phyloP scores from a whole-genome alignment of 805 yeast genomes.

The Sporopachydermia lactativora region DNA sequence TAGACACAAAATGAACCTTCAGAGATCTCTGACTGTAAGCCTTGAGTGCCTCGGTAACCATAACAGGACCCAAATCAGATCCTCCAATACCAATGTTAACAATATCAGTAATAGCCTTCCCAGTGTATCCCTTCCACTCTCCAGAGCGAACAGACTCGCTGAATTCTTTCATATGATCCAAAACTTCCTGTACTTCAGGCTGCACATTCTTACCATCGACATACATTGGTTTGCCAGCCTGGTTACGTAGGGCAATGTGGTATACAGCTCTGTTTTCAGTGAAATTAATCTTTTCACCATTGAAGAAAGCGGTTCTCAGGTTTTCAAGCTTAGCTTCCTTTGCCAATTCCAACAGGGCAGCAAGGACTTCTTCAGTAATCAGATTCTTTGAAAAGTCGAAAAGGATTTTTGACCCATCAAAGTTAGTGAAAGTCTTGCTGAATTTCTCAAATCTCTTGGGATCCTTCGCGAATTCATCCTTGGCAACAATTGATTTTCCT shows the following conservation, averaged over 20 bases:
- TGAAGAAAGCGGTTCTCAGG: conserved; percentile 83
- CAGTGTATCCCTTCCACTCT: conserved; percentile 93
- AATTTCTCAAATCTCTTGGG: conserved; percentile 60
- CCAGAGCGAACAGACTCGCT: conserved; percentile 85
- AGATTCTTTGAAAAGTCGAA: conserved; percentile 95
- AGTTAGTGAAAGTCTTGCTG: conserved; percentile 68
- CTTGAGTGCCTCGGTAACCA: conserved; percentile 98
- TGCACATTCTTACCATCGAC: conserved; percentile 88
- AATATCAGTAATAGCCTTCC: conserved; percentile 82
- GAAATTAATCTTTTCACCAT: conserved; percentile 86
- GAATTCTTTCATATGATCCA: conserved; percentile 94
- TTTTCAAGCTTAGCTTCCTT: conserved; percentile 78
- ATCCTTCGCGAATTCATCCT: conserved; percentile 67
- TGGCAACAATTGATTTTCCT: conserved; percentile 61
- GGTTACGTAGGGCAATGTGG: conserved; percentile 95
- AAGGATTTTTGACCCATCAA: conserved; percentile 75
- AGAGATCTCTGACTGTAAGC: conserved; percentile 62
- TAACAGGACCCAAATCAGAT: conserved; percentile 96
- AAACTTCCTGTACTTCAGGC: conserved; percentile 81
- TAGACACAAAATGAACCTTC: conserved; percentile 85
- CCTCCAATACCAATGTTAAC: conserved; percentile 99
- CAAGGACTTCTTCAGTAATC: conserved; percentile 70
- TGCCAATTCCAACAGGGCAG: conserved; percentile 61
- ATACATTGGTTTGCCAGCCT: conserved; percentile 65
- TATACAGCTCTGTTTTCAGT: conserved; percentile 96